Conservation (phyloP, 2,329 filamentous ascomycete genomes). For the Mycosphaerella sp. region DNA sequence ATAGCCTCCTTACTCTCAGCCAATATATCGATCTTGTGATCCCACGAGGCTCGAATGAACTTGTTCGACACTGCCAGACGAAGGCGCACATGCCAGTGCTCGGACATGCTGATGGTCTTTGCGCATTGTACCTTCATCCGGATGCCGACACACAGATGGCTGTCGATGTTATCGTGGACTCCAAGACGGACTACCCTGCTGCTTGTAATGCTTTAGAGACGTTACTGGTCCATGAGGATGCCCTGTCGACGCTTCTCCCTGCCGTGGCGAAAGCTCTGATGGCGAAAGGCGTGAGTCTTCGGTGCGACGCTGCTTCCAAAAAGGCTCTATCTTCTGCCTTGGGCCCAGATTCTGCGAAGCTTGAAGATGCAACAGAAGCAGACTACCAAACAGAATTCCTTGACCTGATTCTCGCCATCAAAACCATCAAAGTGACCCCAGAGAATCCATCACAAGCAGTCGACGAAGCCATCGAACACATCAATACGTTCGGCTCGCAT, state of each 20-base stretch:
- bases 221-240: slow-evolving; percentile 71
- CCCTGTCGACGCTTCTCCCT: slow-evolving; percentile 62
- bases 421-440: slow-evolving; percentile 53
- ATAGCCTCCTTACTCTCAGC: slow-evolving; percentile 78
- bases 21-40: slow-evolving; percentile 91
- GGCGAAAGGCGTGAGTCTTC: slow-evolving; percentile 70
- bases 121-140: slow-evolving; percentile 73
- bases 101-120: slow-evolving; percentile 91
- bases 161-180: slow-evolving; percentile 72
- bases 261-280: slow-evolving; percentile 66
- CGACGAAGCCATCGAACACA: slow-evolving; percentile 72
- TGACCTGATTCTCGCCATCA: slow-evolving; percentile 74
- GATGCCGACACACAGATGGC: slow-evolving; percentile 70
- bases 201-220: slow-evolving; percentile 96
- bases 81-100: slow-evolving; percentile 92
- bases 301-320: slow-evolving; percentile 68
- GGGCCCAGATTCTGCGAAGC: slow-evolving; percentile 34
- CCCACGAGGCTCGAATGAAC: slow-evolving; percentile 81
- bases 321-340: slow-evolving; percentile 51
- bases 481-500: slow-evolving; percentile 86
- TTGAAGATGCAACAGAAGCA: slow-evolving; percentile 59
- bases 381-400: slow-evolving; percentile 91
- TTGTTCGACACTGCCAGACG: slow-evolving; percentile 83
- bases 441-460: slow-evolving; percentile 36
- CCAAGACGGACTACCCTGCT: slow-evolving; percentile 90